phyloP scores from a whole-genome alignment of 257 asterid species.

The Solanum chmielewskii region DNA sequence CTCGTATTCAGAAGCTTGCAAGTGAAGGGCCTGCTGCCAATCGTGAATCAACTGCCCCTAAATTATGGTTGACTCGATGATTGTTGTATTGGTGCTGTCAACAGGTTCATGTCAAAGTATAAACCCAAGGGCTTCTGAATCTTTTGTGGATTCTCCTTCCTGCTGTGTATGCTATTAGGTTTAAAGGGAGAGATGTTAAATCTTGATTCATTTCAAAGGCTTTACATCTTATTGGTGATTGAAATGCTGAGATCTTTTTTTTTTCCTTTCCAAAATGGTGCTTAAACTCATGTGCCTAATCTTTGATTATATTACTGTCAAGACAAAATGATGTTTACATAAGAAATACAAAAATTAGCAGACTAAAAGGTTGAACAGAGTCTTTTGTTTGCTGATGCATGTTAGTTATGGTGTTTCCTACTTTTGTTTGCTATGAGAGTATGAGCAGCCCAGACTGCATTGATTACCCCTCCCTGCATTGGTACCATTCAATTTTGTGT shows the following conservation, averaged over 20 bases:
- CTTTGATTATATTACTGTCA: background rate
- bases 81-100: background rate
- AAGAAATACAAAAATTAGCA: background rate
- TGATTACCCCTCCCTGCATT: background rate
- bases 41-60: constrained; percentile 35
- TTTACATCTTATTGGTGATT: background rate
- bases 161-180: background rate
- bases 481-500: background rate
- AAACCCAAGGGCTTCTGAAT: background rate
- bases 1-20: constrained; percentile 76
- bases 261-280: background rate
- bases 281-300: background rate
- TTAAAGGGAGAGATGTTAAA: background rate
- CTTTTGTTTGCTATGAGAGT: background rate
- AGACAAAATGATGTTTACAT: background rate
- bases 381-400: background rate
- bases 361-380: background rate
- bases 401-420: background rate
- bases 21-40: constrained; percentile 54
- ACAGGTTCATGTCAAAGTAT: background rate
- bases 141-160: background rate
- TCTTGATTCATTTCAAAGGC: background rate
- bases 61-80: constrained; percentile 50
- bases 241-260: background rate
- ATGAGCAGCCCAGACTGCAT: background rate